Conservation (phyloP, 2,329 filamentous ascomycete genomes). For the Pseudocercospora fijiensis region DNA sequence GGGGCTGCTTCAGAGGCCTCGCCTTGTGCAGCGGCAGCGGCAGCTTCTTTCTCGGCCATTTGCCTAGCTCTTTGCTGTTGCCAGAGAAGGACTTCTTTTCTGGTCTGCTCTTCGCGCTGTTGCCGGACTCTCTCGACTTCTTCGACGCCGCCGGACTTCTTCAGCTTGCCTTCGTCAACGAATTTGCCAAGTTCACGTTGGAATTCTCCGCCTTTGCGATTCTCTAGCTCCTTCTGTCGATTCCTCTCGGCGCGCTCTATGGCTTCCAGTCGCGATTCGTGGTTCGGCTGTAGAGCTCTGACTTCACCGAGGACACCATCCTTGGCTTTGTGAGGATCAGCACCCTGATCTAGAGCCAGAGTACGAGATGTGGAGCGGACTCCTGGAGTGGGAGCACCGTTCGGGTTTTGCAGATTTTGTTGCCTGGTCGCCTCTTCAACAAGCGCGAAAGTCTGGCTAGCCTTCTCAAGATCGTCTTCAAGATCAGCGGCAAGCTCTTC, state of each 20-base stretch:
- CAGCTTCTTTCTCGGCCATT: slow-evolving; percentile 48
- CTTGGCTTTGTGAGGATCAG: slow-evolving; percentile 79
- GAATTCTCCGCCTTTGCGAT: slow-evolving; percentile 70
- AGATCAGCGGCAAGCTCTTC: slow-evolving; percentile 92
- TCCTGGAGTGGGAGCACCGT: slow-evolving; percentile 25
- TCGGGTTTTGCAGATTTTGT: slow-evolving; percentile 72
- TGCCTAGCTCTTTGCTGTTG: slow-evolving; percentile 49
- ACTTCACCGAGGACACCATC: slow-evolving; percentile 92
- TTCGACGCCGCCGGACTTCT: slow-evolving; percentile 93
- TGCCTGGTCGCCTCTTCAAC: slow-evolving; percentile 99
- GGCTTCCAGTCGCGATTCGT: slow-evolving; percentile 87
- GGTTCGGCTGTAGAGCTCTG: slow-evolving; percentile 87
- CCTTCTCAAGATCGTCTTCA: slow-evolving; percentile 92
- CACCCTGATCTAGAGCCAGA: slow-evolving; percentile 47
- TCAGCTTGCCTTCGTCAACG: slow-evolving; percentile 85
- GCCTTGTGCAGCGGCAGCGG: slow-evolving; percentile 37
- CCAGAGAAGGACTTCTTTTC: slow-evolving; percentile 68
- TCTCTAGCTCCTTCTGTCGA: slow-evolving; percentile 82
- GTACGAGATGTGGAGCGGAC: slow-evolving; percentile 38
- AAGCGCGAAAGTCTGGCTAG: slow-evolving; percentile 85
- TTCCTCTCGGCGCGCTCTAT: slow-evolving; percentile 96
- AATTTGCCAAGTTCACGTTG: slow-evolving; percentile 82
- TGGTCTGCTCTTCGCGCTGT: slow-evolving; percentile 80
- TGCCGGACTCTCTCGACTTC: slow-evolving; percentile 84
- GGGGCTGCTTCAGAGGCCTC: slow-evolving; percentile 16